Conservation (phyloP, 164 flowering plant genomes). For the Tetrastigma voinierianum region DNA sequence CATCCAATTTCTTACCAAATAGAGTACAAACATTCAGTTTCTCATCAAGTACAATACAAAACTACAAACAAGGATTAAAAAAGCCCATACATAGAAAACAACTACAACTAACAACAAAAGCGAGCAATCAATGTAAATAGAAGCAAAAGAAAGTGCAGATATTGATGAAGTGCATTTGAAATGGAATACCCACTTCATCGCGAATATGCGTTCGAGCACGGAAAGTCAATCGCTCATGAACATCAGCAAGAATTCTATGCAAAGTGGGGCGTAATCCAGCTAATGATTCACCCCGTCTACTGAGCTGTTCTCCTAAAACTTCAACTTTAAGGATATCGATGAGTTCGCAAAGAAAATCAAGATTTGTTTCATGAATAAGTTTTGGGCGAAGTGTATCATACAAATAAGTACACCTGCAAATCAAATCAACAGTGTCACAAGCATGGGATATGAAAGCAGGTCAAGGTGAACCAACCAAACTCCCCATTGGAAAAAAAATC, state of each 20-base stretch:
- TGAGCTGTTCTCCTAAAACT: conserved; percentile 85
- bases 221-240: conserved; percentile 90
- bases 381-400: conserved; percentile 94
- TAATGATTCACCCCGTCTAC: conserved; percentile 71
- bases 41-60: no score
- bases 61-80: no score
- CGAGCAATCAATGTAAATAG: neutral
- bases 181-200: conserved; percentile 64
- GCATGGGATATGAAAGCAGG: neutral
- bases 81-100: no score
- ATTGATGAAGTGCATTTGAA: neutral
- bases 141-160: neutral
- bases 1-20: no score
- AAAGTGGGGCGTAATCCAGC: conserved; percentile 86
- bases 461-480: neutral
- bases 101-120: no score
- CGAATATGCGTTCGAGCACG: conserved; percentile 93
- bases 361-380: conserved; percentile 88
- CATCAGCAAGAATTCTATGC: conserved; percentile 87
- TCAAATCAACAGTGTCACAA: neutral
- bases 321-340: conserved; percentile 95
- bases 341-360: conserved; percentile 93
- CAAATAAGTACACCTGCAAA: conserved; percentile 82
- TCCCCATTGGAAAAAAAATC: neutral
- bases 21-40: no score